Evolutionary conservation across 176 grass and related monocot genomes (phyloP), one percentile per base, ranked within the genome.

Genomic region (Guadua angustifolia): DNA sequence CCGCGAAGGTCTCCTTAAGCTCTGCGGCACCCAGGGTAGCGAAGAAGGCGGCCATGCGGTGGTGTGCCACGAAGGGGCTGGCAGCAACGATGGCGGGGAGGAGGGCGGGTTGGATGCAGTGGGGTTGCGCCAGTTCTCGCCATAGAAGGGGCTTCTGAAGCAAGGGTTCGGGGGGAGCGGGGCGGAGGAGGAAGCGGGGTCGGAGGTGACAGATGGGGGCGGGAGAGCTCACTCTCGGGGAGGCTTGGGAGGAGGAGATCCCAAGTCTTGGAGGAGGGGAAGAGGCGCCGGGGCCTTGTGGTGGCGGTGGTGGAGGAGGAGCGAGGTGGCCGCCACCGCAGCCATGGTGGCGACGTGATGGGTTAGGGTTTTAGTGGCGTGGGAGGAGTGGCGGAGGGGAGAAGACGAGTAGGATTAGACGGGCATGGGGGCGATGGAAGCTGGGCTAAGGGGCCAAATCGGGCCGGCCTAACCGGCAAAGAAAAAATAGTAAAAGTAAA

Each of bases 201-300:
- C 22, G n/a, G 89, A 17, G 8, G 92, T 6, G 19, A 21, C 55
- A 3, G 55, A 10, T 57, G 55, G 74, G 9, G 79, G 46, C 24
- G 86, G 78, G 67, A 86, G 74, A 85, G 81, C 89, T 91, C 84
- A 86, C 40, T 92, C 87, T 81, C 95, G 96, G 12, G 59, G 75
- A 59, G 95, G 91, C 59, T 66, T 40, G 55, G 69, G 82, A 91
- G 7, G 91, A 88, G 81, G 89, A 94, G 85, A 99, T 94, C 74
- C 75, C 56, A 66, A n/a, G n/a, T n/a, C n/a, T n/a, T n/a, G n/a
- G n/a, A n/a, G 70, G 86, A 79, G 90, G 16, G 56, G 69, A 35
- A 66, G 45, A 1, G 50, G 7, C 0, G 74, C 12, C 0, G 22
- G 77, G 66, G 59, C 64, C 17, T 82, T 62, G 69, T 80, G 18